Base-by-base conservation (phyloP, 139 green algal genomes). In the Microglena sp. region DNA sequence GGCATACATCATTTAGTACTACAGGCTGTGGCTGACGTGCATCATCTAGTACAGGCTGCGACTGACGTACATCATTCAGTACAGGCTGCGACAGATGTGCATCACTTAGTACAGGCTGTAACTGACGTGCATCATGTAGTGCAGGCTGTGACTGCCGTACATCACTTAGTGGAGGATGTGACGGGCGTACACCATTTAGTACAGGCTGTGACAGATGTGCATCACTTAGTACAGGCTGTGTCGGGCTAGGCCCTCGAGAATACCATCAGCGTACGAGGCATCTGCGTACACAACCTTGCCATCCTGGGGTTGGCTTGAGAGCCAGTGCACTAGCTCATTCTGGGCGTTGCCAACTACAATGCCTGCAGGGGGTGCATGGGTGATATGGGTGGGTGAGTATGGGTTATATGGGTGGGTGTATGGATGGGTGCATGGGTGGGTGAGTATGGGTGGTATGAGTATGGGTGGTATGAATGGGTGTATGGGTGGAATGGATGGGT, bases 261-360 rank as follows among this genome's bases (percentile, higher is more conserved):
- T 87, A 53, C 86, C 86, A 26, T 77, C 55, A 3, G 85, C 86
- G 33, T 88, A 77, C 44, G 62, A 65, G 2, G 33, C 71, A 32
- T 59, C 70, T 2, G 75, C 72, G 45, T 78, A 80, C 27, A 87
- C 74, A 28, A 89, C 60, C 33, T 85, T 81, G 29, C 68, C 69
- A 28, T 57, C 71, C 71, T 91, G 86, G 7, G 69, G 67, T 68
- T 90, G 84, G 33, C 65, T 30, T 5, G 82, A 55, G 28, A 87
- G 69, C 87, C 87, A 94, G n/a, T 79, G 33, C 29, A 91, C 70
- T 22, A 91, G 76, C 70, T 86, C 83, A 2, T 71, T 67, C 75
- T 95, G 87, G 28, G 88, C 86, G 58, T 95, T 95, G 36, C 84
- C 87, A 32, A 95, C 88, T 24, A 92, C 80, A 31, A 93, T 84